Evolutionary conservation across 768 basidiomycete species (phyloP), one percentile per base, ranked within the genome.

Genomic region (Boletellus ananiceps): DNA sequence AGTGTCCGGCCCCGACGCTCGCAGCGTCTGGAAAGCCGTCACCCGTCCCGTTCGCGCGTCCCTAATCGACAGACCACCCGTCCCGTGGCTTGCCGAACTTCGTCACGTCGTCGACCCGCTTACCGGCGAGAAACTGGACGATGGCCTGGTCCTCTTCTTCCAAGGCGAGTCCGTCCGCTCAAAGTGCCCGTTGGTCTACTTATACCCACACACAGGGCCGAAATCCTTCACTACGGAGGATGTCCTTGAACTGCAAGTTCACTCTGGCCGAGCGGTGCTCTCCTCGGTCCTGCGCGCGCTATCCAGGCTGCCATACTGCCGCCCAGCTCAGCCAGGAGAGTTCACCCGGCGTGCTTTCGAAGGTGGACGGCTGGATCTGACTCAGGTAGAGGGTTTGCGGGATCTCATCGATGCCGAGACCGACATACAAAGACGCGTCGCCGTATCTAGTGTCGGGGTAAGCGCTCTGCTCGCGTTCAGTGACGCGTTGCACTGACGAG

Each of bases 341-440:
- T 95, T 95, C 60, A 93, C 93, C 13, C 77, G 84, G 23, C 83
- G 88, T 38, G 91, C 92, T 0, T 89, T 91, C 54, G 71, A 84
- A 23, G 83, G 80, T 16, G 93, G 93, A 0, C 76, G 89, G 37
- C 71, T 95, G 46, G 92, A 93, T 60, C 68, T 95, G 47, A 92
- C 90, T 0, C 86, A 94, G 68, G 91, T 90, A 1, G 93, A 95
- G 62, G 93, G 90, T 5, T 64, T 95, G 47, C 81, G 83, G 50
- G 93, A 94, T 61, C 75, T 95, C 29, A 84, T 95, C 37, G 84
- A 93, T 46, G 90, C 91, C 0, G 90, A 93, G 60, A 95, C 93
- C 0, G 89, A 92, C 57, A 72, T 71, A 15, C 93, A 95, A 64
- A 74, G 93, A 46, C 79, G 79, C 38, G 69, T 86, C 47, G 93